Conservation (phyloP, 2,329 filamentous ascomycete genomes). For the Neocatenulostroma microsporum region DNA sequence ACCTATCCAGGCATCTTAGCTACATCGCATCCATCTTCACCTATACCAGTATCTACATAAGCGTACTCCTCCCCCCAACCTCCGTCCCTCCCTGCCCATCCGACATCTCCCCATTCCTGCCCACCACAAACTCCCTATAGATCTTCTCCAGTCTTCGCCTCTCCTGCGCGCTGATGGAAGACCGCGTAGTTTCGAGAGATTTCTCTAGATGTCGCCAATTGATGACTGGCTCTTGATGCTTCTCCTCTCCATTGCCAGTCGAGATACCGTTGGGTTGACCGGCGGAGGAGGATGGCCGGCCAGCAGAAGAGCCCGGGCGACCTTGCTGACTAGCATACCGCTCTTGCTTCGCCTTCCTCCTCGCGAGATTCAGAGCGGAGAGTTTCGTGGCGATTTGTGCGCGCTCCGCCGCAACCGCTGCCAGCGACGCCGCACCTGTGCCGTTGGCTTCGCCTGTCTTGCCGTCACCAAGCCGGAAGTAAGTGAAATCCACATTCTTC, state of each 20-base stretch:
- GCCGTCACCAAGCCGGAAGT: constrained; percentile 70
- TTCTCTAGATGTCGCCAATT: constrained; percentile 74
- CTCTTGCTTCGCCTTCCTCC: constrained; percentile 53
- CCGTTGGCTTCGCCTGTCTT: constrained; percentile 29
- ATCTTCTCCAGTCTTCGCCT: constrained; percentile 66
- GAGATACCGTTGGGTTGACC: constrained; percentile 9
- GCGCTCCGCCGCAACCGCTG: constrained; percentile 53
- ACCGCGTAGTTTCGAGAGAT: constrained; percentile 66
- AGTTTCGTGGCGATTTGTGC: constrained; percentile 76
- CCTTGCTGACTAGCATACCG: constrained; percentile 28
- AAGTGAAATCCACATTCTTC: constrained; percentile 40
- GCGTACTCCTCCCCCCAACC: constrained; percentile 81
- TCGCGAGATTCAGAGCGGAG: constrained; percentile 64
- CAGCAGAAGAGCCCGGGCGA: constrained; percentile 5
- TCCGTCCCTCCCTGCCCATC: constrained; percentile 87
- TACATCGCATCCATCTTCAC: too few species aligned
- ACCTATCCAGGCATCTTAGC: too few species aligned
- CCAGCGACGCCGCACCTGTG: constrained; percentile 14
- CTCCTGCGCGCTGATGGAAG: constrained; percentile 77
- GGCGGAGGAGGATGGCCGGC: constrained; percentile 12
- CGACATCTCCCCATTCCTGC: constrained; percentile 88
- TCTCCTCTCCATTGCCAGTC: not conserved
- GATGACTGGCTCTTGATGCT: constrained; percentile 62
- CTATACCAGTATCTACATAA: constrained; percentile 67
- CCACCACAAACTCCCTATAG: constrained; percentile 87